phyloP scores from a whole-genome alignment of 257 asterid species.

The Jacaranda copaia region DNA sequence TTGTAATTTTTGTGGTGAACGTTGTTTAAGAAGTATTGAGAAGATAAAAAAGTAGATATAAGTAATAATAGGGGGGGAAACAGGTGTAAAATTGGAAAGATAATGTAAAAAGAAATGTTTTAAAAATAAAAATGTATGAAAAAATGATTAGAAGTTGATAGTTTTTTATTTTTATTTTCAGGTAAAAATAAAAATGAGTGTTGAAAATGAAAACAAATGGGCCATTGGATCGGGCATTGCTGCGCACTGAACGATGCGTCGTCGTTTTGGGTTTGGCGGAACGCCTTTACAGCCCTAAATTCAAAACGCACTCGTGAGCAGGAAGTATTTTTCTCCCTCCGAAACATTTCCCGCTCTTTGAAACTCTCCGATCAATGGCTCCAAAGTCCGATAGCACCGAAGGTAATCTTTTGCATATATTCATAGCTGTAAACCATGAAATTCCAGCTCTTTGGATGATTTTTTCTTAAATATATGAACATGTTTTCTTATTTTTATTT shows the following conservation, averaged over 20 bases:
- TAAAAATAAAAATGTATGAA: too few species aligned
- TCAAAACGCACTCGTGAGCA: constrained; percentile 21
- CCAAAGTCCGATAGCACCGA: constrained; percentile 87
- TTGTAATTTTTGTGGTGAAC: too few species aligned
- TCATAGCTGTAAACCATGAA: not conserved
- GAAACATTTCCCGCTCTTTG: constrained; percentile 51
- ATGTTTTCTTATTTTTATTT: constrained; percentile 16
- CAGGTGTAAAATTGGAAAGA: too few species aligned
- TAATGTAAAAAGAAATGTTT: too few species aligned
- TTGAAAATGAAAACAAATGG: too few species aligned
- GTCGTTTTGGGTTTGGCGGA: constrained; percentile 17
- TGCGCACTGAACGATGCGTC: not conserved
- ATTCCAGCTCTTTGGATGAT: not conserved
- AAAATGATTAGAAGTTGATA: too few species aligned
- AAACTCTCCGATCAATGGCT: constrained; percentile 63
- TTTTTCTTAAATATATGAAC: not conserved
- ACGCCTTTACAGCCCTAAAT: constrained; percentile 6
- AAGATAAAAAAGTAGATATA: too few species aligned
- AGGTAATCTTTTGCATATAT: constrained; percentile 47
- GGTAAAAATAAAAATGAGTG: too few species aligned
- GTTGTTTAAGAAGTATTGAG: too few species aligned
- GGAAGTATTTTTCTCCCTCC: constrained; percentile 27
- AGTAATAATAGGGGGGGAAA: too few species aligned
- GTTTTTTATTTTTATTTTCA: too few species aligned
- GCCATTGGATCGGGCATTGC: too few species aligned